Evolutionary conservation across 169 alveolate genomes (phyloP).

Genomic region (Cryptosporidium parvum): DNA sequence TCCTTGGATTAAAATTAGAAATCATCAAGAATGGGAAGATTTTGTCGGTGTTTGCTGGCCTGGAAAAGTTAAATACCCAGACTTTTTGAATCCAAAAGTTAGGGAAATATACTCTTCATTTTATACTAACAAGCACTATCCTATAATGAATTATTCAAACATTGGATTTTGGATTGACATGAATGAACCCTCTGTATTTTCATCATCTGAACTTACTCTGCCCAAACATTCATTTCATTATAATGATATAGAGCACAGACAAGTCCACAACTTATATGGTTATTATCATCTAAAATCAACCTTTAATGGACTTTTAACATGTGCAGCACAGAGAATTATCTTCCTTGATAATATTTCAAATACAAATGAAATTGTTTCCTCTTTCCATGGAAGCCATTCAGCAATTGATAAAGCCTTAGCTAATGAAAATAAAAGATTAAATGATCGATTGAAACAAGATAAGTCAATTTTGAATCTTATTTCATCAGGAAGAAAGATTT

Average conservation of each 20-base stretch:
- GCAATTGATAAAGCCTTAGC: background rate
- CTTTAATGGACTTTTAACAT: constrained; percentile 84
- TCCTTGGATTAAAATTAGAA: constrained; percentile 44
- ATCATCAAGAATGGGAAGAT: constrained; percentile 38
- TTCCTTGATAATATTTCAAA: constrained; percentile 40
- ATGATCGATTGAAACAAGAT: constrained; percentile 38
- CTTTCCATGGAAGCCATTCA: constrained; percentile 12
- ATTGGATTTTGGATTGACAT: constrained; percentile 90
- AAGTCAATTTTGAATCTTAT: constrained; percentile 18
- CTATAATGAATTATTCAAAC: constrained; percentile 56
- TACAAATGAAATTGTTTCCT: constrained; percentile 59
- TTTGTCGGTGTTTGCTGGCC: constrained; percentile 81
- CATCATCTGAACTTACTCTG: constrained; percentile 88
- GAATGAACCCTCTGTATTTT: constrained; percentile 94
- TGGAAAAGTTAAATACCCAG: constrained; percentile 78
- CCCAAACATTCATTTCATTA: constrained; percentile 85
- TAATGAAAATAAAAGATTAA: constrained; percentile 20
- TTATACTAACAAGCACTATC: constrained; percentile 38
- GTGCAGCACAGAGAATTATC: constrained; percentile 74
- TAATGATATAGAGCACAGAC: constrained; percentile 78
- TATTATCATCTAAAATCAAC: constrained; percentile 80
- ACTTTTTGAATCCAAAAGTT: constrained; percentile 63
- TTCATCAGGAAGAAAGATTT: constrained; percentile 8
- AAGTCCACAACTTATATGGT: constrained; percentile 81
- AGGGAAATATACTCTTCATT: constrained; percentile 58